Base-by-base conservation (phyloP, 805 yeast species). In the Candida maltosa region DNA sequence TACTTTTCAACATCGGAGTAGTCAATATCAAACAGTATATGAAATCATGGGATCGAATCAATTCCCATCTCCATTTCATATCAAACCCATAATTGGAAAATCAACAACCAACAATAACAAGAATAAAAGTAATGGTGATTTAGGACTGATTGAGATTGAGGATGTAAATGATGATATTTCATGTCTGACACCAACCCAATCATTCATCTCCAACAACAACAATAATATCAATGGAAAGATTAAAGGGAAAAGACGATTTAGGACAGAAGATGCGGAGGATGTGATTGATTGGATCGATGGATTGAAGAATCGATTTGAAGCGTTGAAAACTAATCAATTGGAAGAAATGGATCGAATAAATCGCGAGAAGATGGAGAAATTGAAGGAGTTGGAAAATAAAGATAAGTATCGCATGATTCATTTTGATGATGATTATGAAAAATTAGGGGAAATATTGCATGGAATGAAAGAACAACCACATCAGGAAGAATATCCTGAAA, bases 241-340 rank as follows among this genome's bases (percentile, higher is more conserved):
- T 14, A 26, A 12, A 29, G 16, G 14, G 11, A 20, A 7, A 29
- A 21, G 7, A 21, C 19, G 14, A 24, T 22, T 22, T 29, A 34
- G 11, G 10, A 9, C 29, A 14, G 16, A 26, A 4, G 38, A 44
- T 14, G 26, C 50, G 2, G 47, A 47, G 17, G 58, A 54, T 11
- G 23, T 62, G 16, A 43, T 60, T 6, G 34, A 43, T 16, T 62
- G 68, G 68, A 60, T 62, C 11, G 59, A 54, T 31, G 40, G 40
- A 20, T 43, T 60, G 23, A 52, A 57, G 22, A n/a, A 27, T 3
- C 41, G 63, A 26, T 40, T 48, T 22, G 41, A 47, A 22, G 21
- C 29, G 5, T 42, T 57, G 3, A 27, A 56, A 14, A 30, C 39
- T 12, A 31, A 30, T 4, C 60, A 60, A 34, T 20, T 44, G 8